Base-by-base conservation (phyloP, 2,329 filamentous ascomycete species). In the Lasiodiplodia hormozganensis region DNA sequence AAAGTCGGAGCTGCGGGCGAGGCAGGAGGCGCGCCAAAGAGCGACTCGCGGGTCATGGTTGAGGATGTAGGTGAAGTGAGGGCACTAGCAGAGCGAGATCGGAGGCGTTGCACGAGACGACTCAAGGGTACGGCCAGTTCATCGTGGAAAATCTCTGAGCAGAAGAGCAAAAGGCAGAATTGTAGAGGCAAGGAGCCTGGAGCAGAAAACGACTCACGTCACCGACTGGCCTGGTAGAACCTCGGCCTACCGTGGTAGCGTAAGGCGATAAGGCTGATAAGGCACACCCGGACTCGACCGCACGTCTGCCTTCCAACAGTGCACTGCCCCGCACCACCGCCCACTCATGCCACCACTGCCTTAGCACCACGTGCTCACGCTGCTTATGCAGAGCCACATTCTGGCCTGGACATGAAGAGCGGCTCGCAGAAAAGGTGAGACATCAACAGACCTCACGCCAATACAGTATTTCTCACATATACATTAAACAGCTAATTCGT, bases 101-200 rank as follows among this genome's bases (percentile, higher is more conserved):
- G 51, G 23, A 7, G 21, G 56, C 5, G n/a, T 11, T 40, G 31
- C 8, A 16, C 57, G 43, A 28, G 21, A 60, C 38, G 18, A 23
- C 51, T 80, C 82, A 85, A 71, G 83, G 83, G 73, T 85, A 85
- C 31, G 83, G 83, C 83, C 83, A 85, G 76, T 83, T 83, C 83
- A 85, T 84, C 47, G 69, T 78, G 72, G 62, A 69, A 23, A 18
- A 21, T 7, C 34, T 14, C 4, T 10, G 16, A 12, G 25, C 6
- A 40, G 28, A 38, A 8, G 38, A 25, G 52, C 28, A 10, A 57
- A 7, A 12, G 23, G 52, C 43, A 34, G 52, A 47, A 25, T 28
- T 12, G 11, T 43, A 25, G 38, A 40, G 21, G 14, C 31, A 10
- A 10, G 25, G 62, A 53, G 49, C 28, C 6, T 10, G 0, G 31